These are phyloP conservation scores for Nicotiana tabacum DNA, from an alignment of 257 asterid genomes.

Conservation along the genomic window DNA sequence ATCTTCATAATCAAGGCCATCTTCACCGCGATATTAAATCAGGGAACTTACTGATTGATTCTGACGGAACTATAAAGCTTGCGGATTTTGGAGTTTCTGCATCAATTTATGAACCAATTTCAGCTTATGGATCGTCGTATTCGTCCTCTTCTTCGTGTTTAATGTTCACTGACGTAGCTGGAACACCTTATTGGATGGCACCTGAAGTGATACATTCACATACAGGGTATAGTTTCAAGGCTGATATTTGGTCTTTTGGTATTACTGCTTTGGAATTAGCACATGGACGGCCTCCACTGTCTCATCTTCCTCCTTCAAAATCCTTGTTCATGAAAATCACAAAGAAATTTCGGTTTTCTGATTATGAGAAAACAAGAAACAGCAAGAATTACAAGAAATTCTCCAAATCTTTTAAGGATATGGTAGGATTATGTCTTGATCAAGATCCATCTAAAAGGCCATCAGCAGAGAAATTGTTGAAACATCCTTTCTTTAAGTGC, in stretches of 20 bases:
- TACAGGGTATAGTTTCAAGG: slow-evolving; percentile 70
- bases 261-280: slow-evolving; percentile 83
- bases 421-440: slow-evolving; percentile 77
- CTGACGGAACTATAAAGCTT: slow-evolving; percentile 54
- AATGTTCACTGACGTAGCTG: slow-evolving; percentile 58
- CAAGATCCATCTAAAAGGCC: slow-evolving; percentile 85
- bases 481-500: slow-evolving; percentile 62
- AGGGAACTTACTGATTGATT: slow-evolving; percentile 66
- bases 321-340: slow-evolving; percentile 78
- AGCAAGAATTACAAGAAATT: slow-evolving; percentile 47
- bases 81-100: slow-evolving; percentile 93
- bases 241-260: slow-evolving; percentile 92
- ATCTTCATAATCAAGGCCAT: slow-evolving; percentile 82
- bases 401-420: slow-evolving; percentile 60
- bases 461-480: slow-evolving; percentile 57
- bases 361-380: slow-evolving; percentile 48
- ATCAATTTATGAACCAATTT: slow-evolving; percentile 48
- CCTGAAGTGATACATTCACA: slow-evolving; percentile 82
- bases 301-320: slow-evolving; percentile 73
- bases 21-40: slow-evolving; percentile 74
- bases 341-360: slow-evolving; percentile 61
- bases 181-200: slow-evolving; percentile 93
- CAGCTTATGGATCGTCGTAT: slow-evolving; percentile 13
- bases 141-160: slow-evolving; percentile 32
- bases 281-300: slow-evolving; percentile 83